Conservation (phyloP, 345 rosid genomes). For the Ceriops zippeliana region DNA sequence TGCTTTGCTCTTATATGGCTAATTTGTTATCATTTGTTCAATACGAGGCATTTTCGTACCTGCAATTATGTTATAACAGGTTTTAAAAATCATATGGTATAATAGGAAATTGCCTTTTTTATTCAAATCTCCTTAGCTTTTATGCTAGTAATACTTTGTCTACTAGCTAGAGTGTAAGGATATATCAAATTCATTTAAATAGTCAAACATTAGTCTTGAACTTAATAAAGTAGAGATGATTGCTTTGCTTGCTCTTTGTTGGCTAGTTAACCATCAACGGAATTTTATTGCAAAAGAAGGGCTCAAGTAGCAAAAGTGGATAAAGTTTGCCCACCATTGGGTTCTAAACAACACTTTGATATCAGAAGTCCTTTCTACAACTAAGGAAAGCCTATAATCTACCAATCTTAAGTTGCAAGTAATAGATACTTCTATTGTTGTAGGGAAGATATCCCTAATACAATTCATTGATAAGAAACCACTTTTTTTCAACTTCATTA, state of each 20-base stretch:
- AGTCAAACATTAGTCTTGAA: background rate
- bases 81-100: no score
- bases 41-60: no score
- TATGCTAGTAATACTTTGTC: background rate
- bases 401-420: constrained; percentile 31
- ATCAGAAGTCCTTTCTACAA: constrained; percentile 38
- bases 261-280: constrained; percentile 7
- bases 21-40: no score
- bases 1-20: no score
- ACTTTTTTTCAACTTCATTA: constrained; percentile 24
- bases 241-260: background rate
- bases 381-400: constrained; percentile 42
- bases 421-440: constrained; percentile 22
- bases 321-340: constrained; percentile 66
- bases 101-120: no score
- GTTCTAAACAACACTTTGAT: constrained; percentile 55
- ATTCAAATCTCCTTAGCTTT: background rate
- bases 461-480: constrained; percentile 43
- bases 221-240: background rate
- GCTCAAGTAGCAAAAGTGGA: constrained; percentile 44
- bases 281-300: constrained; percentile 39
- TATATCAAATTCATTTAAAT: background rate
- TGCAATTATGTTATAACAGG: no score
- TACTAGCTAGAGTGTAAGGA: background rate
- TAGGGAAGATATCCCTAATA: constrained; percentile 33